Percentiles rank a stretch among this genome's conserved stretches.
Conservation (phyloP, 208 protist species). For the Leishmania tropica region DNA sequence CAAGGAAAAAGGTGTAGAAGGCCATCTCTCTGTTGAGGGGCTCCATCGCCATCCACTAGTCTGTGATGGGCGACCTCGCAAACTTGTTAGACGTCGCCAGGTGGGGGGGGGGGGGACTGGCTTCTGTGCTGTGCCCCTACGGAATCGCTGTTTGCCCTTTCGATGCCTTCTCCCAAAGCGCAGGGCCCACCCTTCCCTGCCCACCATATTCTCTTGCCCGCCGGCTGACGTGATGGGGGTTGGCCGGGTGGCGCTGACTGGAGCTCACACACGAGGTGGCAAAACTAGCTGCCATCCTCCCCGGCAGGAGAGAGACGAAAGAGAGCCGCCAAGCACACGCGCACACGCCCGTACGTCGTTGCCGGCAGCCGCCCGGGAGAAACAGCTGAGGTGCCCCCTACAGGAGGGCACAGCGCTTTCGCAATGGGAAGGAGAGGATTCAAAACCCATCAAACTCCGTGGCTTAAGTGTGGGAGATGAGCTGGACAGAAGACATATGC, state of each 20-base stretch:
- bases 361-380: background rate
- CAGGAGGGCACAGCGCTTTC: background rate
- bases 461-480: background rate
- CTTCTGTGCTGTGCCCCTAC: background rate
- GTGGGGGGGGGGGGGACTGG: background rate
- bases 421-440: background rate
- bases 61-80: background rate
- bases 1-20: background rate
- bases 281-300: background rate
- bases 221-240: background rate
- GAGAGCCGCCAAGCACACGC: background rate
- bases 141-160: background rate
- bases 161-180: background rate
- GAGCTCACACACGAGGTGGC: background rate
- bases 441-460: background rate
- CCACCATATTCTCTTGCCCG: background rate
- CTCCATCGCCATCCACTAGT: background rate
- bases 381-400: background rate
- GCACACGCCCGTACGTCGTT: background rate
- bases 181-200: background rate
- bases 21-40: background rate
- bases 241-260: background rate
- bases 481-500: background rate
- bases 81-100: background rate
- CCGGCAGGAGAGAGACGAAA: background rate